Base-by-base conservation (phyloP, 495 filamentous ascomycete species). In the Lasiosphaeriaceae sp. region DNA sequence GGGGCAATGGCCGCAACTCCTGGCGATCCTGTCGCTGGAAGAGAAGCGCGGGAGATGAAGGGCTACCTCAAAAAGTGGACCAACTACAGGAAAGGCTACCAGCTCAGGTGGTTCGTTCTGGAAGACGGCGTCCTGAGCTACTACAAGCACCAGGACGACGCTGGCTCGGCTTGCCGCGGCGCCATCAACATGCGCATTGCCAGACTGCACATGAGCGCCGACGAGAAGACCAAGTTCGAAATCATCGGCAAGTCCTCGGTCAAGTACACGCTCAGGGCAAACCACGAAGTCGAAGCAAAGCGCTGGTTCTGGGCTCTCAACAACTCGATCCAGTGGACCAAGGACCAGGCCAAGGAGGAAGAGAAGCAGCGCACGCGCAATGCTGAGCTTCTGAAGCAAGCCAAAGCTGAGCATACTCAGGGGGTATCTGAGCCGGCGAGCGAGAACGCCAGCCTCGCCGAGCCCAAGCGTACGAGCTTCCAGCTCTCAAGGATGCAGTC, bases 41-140 rank as follows among this genome's bases (percentile, higher is more conserved):
- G 92, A 60, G 94, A 98, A 58, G 85, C 87, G 11, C 83, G 92
- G 45, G 94, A 97, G 70, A 97, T 97, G 90, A 96, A 92, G 73
- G 94, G 94, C 9, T 98, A 97, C 69, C 76, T 98, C 55, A 96
- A 96, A 71, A 98, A 98, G 67, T 98, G 94, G 94, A 97, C 94
- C 20, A 98, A 98, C 64, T 98, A 98, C 69, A 90, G 92, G 9
- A 90, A 85, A 65, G 94, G 94, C 3, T 97, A 94, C 74, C 96
- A 98, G 74, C 74, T 98, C 51, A 82, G 94, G 47, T 98, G 93
- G 92, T 98, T 98, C 71, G 95, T 97, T 0, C 80, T 98, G 21
- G 94, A 98, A 64, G 95, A 97, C 66, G 94, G 94, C 16, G 95
- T 98, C 17, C 71, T 98, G 61, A 97, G 94, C 69, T 98, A 98